Percentiles rank a stretch among this genome's conserved stretches.
Evolutionary conservation across 805 yeast genomes (phyloP).

Genomic region (Brettanomyces sp.): DNA sequence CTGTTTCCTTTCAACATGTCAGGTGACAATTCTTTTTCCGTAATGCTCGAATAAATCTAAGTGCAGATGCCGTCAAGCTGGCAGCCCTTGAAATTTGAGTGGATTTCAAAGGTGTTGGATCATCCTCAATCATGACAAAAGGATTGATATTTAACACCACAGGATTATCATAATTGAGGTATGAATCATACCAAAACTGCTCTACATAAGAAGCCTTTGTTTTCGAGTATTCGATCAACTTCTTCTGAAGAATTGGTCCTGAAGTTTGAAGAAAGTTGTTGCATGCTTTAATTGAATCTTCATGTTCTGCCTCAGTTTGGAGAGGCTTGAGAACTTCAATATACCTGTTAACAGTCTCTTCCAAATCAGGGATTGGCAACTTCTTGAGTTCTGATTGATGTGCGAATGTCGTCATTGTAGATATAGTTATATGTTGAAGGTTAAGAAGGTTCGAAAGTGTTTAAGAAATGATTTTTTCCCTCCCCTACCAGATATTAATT

Average conservation of each 20-base stretch:
- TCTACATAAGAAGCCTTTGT: constrained; percentile 75
- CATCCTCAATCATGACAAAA: constrained; percentile 82
- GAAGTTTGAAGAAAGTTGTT: constrained; percentile 41
- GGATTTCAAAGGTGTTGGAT: constrained; percentile 62
- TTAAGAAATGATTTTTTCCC: too few relatives aligned
- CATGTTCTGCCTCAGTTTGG: constrained; percentile 69
- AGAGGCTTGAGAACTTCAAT: constrained; percentile 64
- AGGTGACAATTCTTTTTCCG: constrained; percentile 61
- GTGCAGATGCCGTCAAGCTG: constrained; percentile 62
- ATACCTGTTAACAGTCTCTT: constrained; percentile 58
- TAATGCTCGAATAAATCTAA: constrained; percentile 72
- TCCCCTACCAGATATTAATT: too few relatives aligned
- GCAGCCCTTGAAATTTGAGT: constrained; percentile 77
- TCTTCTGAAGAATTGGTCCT: constrained; percentile 53
- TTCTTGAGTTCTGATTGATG: constrained; percentile 50
- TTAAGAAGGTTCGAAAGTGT: too few relatives aligned
- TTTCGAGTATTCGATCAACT: constrained; percentile 51
- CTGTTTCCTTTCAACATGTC: constrained; percentile 55
- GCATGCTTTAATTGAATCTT: constrained; percentile 50
- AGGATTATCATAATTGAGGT: constrained; percentile 77
- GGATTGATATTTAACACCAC: constrained; percentile 91
- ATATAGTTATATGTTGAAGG: background rate
- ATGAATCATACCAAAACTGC: constrained; percentile 91
- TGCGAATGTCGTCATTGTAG: constrained; percentile 34
- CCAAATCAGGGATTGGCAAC: constrained; percentile 74